Conservation (phyloP, 352 stramenopile species). For the Globisporangium echinulatum region DNA sequence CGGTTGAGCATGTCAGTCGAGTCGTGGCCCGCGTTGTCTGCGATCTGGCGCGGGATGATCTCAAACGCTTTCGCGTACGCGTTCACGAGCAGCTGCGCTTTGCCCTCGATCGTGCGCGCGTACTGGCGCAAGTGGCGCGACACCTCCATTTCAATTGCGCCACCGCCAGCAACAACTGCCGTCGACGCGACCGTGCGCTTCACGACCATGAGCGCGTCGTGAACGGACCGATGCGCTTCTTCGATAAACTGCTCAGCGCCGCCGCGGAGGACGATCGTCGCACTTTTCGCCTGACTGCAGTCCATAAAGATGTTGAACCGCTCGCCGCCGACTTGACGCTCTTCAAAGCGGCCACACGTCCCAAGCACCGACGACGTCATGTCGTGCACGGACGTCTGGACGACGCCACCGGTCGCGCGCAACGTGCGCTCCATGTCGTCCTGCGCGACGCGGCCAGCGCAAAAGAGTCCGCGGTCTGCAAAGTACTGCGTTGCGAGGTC, state of each 20-base stretch:
- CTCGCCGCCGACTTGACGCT: constrained; percentile 96
- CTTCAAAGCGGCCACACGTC: constrained; percentile 95
- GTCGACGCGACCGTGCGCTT: constrained; percentile 93
- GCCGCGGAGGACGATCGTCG: constrained; percentile 96
- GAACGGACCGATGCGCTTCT: constrained; percentile 96
- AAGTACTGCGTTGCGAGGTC: constrained; percentile 99
- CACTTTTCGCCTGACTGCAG: constrained; percentile 92
- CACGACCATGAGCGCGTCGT: constrained; percentile 98
- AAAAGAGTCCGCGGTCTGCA: constrained; percentile 97
- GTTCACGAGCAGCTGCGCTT: constrained; percentile 95
- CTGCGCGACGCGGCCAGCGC: constrained; percentile 94
- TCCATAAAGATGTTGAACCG: constrained; percentile 99
- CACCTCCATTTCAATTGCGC: constrained; percentile 92
- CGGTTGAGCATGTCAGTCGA: constrained; percentile 97
- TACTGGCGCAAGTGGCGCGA: constrained; percentile 88
- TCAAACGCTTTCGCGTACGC: constrained; percentile 97
- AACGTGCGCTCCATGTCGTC: constrained; percentile 97
- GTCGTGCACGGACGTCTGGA: constrained; percentile 93
- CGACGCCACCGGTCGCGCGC: constrained; percentile 91
- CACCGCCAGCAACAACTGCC: constrained; percentile 89
- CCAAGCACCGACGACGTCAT: constrained; percentile 90
- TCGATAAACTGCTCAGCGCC: constrained; percentile 98
- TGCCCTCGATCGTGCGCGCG: constrained; percentile 95
- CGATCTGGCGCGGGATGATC: constrained; percentile 97
- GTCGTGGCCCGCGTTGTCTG: constrained; percentile 98